phyloP scores from a whole-genome alignment of 1,284 basidiomycete species.

The Naganishia albida region DNA sequence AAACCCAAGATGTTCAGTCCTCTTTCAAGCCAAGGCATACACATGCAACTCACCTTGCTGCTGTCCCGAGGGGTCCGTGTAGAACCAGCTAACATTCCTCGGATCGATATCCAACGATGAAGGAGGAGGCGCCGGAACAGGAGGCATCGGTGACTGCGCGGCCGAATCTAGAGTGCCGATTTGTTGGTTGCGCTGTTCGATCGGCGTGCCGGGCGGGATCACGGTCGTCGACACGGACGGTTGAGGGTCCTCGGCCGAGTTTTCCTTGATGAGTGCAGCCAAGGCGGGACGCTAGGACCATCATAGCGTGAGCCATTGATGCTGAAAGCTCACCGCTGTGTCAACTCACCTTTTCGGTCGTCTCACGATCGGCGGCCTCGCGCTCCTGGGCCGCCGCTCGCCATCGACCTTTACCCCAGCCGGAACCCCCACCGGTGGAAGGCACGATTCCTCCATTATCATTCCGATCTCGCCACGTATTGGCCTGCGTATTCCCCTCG shows the following conservation, averaged over 20 bases:
- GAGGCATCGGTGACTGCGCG: slow-evolving; percentile 1
- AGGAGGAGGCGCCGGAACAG: slow-evolving; percentile 8
- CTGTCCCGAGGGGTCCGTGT: slow-evolving; percentile 84
- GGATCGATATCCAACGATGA: slow-evolving; percentile 51
- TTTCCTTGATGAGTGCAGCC: slow-evolving; percentile 30
- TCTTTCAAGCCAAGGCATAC: background rate
- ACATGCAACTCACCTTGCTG: slow-evolving; percentile 68
- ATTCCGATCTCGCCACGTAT: slow-evolving; percentile 26
- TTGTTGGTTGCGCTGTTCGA: slow-evolving; percentile 29
- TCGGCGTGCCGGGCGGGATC: slow-evolving; percentile 30
- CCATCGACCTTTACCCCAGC: slow-evolving; percentile 51
- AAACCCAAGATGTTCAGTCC: slow-evolving; percentile 21
- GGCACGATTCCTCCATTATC: slow-evolving; percentile 18
- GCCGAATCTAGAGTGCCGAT: background rate
- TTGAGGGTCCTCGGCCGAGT: slow-evolving; percentile 22
- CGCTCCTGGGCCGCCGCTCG: slow-evolving; percentile 42
- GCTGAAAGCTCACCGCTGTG: background rate
- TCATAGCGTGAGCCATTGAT: slow-evolving; percentile 31
- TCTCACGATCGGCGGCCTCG: slow-evolving; percentile 33
- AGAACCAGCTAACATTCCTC: slow-evolving; percentile 80
- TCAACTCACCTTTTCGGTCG: slow-evolving; percentile 37
- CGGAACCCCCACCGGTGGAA: slow-evolving; percentile 43
- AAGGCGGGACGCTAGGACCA: slow-evolving; percentile 31
- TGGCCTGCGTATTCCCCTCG: slow-evolving; percentile 28
- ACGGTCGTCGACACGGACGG: slow-evolving; percentile 27